Percentiles rank a stretch among this genome's conserved stretches.
phyloP scores from a whole-genome alignment of 768 basidiomycete species.

The Tricholoma flavovirens region DNA sequence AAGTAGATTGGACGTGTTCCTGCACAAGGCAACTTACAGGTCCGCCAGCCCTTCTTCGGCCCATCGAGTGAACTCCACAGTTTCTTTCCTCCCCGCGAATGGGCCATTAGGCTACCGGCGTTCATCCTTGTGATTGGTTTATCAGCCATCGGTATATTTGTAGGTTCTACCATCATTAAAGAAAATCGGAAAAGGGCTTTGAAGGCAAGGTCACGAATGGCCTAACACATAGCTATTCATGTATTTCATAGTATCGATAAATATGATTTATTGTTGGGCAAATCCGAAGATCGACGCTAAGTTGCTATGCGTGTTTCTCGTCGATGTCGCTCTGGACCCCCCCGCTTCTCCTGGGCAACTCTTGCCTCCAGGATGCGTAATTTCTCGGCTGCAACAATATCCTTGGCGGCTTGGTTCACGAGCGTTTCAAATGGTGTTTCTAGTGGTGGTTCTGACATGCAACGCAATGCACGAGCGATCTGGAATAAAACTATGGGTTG shows the following conservation, averaged over 20 bases:
- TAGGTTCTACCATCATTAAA: slow-evolving; percentile 70
- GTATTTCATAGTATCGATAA: not conserved
- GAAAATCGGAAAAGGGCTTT: slow-evolving; percentile 67
- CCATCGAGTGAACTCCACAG: slow-evolving; percentile 63
- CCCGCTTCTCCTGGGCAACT: slow-evolving; percentile 25
- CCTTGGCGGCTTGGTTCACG: slow-evolving; percentile 54
- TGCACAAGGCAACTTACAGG: slow-evolving; percentile 7
- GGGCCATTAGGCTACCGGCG: slow-evolving; percentile 86
- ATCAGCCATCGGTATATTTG: slow-evolving; percentile 71
- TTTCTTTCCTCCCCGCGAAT: slow-evolving; percentile 86
- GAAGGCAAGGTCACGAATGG: slow-evolving; percentile 56
- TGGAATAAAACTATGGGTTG: slow-evolving; percentile 19
- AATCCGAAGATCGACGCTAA: not conserved
- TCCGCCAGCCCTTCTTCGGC: slow-evolving; percentile 73
- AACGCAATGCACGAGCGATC: slow-evolving; percentile 51
- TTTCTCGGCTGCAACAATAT: slow-evolving; percentile 66
- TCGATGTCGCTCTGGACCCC: slow-evolving; percentile 20
- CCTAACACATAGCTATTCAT: slow-evolving; percentile 29
- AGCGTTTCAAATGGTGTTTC: slow-evolving; percentile 41
- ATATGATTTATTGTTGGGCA: not conserved
- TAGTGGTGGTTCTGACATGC: slow-evolving; percentile 44
- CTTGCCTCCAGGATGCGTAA: slow-evolving; percentile 45
- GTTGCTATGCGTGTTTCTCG: slow-evolving; percentile 12
- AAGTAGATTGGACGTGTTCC: slow-evolving; percentile 20
- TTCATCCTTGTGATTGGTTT: slow-evolving; percentile 78